Conservation (phyloP, 371 early-diverging fungal species). For the Actinomortierella wolfii region DNA sequence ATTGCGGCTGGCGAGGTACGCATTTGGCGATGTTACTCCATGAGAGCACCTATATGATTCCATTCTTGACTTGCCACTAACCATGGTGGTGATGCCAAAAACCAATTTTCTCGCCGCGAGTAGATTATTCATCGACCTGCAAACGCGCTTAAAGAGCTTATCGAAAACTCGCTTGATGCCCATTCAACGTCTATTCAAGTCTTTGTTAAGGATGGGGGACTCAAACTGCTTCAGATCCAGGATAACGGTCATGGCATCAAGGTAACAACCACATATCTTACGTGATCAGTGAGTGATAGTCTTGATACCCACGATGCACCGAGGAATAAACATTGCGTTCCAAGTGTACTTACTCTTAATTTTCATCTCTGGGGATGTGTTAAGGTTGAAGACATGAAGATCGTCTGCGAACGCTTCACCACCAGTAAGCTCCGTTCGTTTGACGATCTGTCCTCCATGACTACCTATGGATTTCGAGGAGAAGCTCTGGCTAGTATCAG, state of each 20-base stretch:
- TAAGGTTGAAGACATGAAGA: conserved; percentile 75
- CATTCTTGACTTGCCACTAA: background rate
- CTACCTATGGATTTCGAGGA: conserved; percentile 98
- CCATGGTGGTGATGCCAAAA: no score
- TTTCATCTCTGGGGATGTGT: background rate
- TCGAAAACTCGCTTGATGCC: conserved; percentile 98
- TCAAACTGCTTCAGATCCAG: conserved; percentile 90
- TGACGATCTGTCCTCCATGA: conserved; percentile 86
- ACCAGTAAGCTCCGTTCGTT: conserved; percentile 91
- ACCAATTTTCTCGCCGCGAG: no score
- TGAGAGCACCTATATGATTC: no score
- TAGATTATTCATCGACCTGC: conserved; percentile 93
- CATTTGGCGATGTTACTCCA: background rate
- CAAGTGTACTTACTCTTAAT: no score
- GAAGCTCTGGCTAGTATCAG: conserved; percentile 98
- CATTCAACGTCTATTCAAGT: conserved; percentile 86
- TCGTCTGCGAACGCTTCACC: conserved; percentile 94
- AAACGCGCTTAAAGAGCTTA: conserved; percentile 95
- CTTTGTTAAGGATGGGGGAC: conserved; percentile 83
- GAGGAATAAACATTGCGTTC: no score
- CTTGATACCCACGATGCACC: background rate
- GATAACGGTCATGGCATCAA: conserved; percentile 98
- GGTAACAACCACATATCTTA: conserved; percentile 31
- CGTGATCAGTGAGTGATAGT: conserved; percentile 4
- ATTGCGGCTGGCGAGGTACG: conserved; percentile 95